phyloP scores from a whole-genome alignment of 148 eudicot species.

The Persicaria maculosa region DNA sequence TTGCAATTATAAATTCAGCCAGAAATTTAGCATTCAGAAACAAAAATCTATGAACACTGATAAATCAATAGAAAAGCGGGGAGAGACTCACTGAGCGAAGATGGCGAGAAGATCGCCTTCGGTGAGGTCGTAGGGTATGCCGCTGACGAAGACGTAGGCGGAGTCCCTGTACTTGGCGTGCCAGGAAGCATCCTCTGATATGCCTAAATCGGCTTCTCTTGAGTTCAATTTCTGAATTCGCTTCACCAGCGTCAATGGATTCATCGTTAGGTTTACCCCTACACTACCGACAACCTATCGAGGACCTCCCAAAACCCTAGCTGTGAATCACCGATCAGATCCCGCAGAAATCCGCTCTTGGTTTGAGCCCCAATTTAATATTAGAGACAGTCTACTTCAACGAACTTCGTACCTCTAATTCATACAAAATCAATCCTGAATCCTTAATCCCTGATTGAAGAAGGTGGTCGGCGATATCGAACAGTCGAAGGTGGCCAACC shows the following conservation, averaged over 20 bases:
- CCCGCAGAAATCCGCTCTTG: neutral
- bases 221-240: conserved; percentile 73
- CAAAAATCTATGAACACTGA: neutral
- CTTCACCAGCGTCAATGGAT: conserved; percentile 84
- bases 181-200: conserved; percentile 91
- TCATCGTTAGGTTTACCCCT: conserved; percentile 36
- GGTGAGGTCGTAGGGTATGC: conserved; percentile 82
- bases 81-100: conserved; percentile 9
- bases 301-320: neutral
- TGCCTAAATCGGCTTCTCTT: conserved; percentile 69
- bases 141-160: conserved; percentile 82
- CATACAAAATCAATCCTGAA: too few species aligned
- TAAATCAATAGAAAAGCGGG: neutral
- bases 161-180: conserved; percentile 86
- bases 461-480: neutral
- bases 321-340: neutral
- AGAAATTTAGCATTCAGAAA: neutral
- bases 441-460: neutral
- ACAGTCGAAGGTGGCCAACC: too few species aligned
- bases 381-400: neutral
- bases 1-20: neutral
- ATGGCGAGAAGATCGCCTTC: conserved; percentile 90
- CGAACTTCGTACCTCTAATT: neutral
- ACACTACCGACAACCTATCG: neutral
- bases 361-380: neutral